Conservation (phyloP, 257 asterid genomes). For the Verbena officinalis region DNA sequence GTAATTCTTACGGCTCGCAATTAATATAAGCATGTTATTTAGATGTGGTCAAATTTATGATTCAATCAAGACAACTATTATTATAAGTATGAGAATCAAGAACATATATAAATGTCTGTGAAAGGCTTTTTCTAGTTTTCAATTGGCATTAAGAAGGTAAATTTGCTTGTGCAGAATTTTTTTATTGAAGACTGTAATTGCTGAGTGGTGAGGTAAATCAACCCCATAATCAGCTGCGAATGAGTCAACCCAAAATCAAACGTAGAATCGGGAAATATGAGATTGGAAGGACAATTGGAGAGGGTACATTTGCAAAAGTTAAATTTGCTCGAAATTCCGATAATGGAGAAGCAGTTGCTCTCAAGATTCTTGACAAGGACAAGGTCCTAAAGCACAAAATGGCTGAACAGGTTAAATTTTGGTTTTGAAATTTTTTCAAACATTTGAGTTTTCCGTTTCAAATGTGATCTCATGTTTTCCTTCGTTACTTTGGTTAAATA, state of each 20-base stretch:
- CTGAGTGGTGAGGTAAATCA: conserved; percentile 1
- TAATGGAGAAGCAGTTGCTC: conserved; percentile 76
- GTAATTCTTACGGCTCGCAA: conserved; percentile 1
- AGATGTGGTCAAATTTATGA: conserved; percentile 4
- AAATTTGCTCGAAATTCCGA: conserved; percentile 84
- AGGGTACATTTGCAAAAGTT: conserved; percentile 95
- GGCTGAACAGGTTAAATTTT: conserved; percentile 79
- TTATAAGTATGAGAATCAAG: conserved; percentile 1
- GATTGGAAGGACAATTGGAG: conserved; percentile 95
- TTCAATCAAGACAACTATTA: neutral
- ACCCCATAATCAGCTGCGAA: conserved; percentile 28
- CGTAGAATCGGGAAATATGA: conserved; percentile 88
- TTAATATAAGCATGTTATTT: neutral
- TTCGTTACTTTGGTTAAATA: neutral
- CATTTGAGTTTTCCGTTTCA: neutral
- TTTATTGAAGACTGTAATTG: conserved; percentile 23
- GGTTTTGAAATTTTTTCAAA: too few relatives aligned
- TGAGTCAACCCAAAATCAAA: conserved; percentile 75
- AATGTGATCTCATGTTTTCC: neutral
- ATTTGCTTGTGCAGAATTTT: conserved; percentile 38
- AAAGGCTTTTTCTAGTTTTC: conserved; percentile 1
- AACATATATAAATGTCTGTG: neutral
- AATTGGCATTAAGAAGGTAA: conserved; percentile 19
- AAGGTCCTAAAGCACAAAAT: conserved; percentile 89
- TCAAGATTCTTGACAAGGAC: conserved; percentile 93